Percentiles rank a stretch among this genome's conserved stretches.
These are phyloP conservation scores for Giardia muris DNA, from an alignment of 208 protist genomes.

Conservation along the genomic window DNA sequence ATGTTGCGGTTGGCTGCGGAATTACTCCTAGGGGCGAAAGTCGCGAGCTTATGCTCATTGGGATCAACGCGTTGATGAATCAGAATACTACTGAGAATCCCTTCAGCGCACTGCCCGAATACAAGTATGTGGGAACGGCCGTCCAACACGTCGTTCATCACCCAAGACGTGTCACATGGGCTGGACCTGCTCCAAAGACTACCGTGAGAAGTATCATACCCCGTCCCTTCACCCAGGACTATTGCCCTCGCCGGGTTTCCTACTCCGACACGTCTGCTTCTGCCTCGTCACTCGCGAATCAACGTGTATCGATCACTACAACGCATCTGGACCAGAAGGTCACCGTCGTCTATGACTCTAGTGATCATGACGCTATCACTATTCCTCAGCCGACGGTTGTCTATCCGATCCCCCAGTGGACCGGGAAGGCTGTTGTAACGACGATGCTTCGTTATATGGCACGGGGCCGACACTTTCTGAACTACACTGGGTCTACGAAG, in stretches of 20 bases:
- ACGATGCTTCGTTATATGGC: conserved; percentile 50
- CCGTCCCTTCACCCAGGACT: not conserved
- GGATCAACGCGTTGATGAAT: not conserved
- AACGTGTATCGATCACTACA: not conserved
- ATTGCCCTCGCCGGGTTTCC: too few relatives aligned
- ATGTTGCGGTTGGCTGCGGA: conserved; percentile 61
- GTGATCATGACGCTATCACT: conserved; percentile 38
- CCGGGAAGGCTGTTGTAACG: conserved; percentile 49
- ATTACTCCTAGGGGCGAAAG: not conserved
- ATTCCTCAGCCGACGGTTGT: conserved; percentile 65
- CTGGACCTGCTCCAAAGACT: too few relatives aligned
- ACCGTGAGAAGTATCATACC: too few relatives aligned
- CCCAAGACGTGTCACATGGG: too few relatives aligned
- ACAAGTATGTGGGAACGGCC: not conserved
- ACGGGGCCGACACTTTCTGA: conserved; percentile 48
- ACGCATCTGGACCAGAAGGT: not conserved
- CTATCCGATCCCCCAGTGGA: conserved; percentile 58
- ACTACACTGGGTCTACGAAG: conserved; percentile 61
- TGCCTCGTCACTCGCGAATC: not conserved
- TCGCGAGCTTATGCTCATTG: not conserved
- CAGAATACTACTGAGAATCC: not conserved
- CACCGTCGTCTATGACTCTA: not conserved
- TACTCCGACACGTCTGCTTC: not conserved
- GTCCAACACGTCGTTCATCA: not conserved
- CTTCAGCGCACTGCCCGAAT: not conserved